These are phyloP conservation scores for Penicillium odoratum DNA, from an alignment of 495 filamentous ascomycete species.

Conservation along the genomic window DNA sequence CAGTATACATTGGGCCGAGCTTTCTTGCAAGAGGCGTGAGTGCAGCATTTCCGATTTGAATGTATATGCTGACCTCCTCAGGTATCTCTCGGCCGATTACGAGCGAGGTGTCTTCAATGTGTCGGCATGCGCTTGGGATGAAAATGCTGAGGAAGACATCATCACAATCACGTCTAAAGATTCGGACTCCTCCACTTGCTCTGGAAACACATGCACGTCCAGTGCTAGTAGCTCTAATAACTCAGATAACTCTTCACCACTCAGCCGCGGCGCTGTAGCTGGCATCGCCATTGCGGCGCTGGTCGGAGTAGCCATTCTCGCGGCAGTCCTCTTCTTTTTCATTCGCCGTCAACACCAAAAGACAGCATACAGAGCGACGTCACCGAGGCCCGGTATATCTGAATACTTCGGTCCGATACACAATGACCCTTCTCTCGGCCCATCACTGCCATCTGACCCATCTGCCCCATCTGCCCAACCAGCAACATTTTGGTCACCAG, in stretches of 20 bases:
- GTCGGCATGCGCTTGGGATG: slow-evolving; percentile 23
- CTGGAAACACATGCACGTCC: slow-evolving; percentile 11
- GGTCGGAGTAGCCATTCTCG: slow-evolving; percentile 19
- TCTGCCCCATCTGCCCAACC: slow-evolving; percentile 3
- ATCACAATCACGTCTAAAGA: slow-evolving; percentile 16
- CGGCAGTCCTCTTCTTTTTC: slow-evolving; percentile 15
- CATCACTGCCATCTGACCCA: slow-evolving; percentile 4
- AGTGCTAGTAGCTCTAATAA: not conserved
- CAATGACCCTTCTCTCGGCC: slow-evolving; percentile 10
- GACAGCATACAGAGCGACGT: slow-evolving; percentile 13
- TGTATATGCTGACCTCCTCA: slow-evolving; percentile 7
- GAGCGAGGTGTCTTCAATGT: slow-evolving; percentile 54
- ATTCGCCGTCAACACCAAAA: slow-evolving; percentile 23
- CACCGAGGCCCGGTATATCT: slow-evolving; percentile 14
- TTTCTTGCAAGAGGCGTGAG: slow-evolving; percentile 65
- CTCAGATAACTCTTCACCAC: slow-evolving; percentile 11
- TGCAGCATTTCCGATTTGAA: not conserved
- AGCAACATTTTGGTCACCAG: slow-evolving; percentile 19
- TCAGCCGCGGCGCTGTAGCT: slow-evolving; percentile 32
- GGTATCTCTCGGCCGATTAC: slow-evolving; percentile 66
- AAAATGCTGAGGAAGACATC: slow-evolving; percentile 16
- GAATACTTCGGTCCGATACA: slow-evolving; percentile 19
- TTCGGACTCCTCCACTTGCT: slow-evolving; percentile 4
- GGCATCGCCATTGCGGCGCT: slow-evolving; percentile 27
- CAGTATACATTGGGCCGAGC: slow-evolving; percentile 64